Evolutionary conservation across 345 rosid genomes (phyloP).

Genomic region (Zanthoxylum bungeanum): DNA sequence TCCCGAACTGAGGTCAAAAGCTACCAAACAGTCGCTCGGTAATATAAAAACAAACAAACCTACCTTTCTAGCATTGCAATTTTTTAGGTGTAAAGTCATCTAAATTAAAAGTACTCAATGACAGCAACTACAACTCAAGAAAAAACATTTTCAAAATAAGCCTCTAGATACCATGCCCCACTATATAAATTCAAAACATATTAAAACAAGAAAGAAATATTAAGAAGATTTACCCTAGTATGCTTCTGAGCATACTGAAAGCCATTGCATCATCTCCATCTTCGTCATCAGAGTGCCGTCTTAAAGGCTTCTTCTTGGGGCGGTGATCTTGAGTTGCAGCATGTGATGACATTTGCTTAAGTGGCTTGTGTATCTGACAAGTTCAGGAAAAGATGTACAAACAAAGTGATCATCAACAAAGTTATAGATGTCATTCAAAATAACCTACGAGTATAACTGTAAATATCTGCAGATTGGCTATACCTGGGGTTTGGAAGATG

Average conservation of each 20-base stretch:
- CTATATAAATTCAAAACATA: too few relatives aligned
- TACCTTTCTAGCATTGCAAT: background rate
- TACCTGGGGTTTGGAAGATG: slow-evolving; percentile 53
- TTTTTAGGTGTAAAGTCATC: background rate
- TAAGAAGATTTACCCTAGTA: slow-evolving; percentile 47
- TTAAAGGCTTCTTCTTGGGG: slow-evolving; percentile 51
- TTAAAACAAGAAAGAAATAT: background rate
- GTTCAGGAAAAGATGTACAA: background rate
- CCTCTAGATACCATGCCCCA: too few relatives aligned
- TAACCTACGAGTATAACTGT: background rate
- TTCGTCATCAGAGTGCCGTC: slow-evolving; percentile 32
- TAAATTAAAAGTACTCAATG: too few relatives aligned
- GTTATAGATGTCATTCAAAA: background rate
- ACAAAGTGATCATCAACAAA: background rate
- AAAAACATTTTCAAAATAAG: background rate
- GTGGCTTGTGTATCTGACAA: slow-evolving; percentile 47
- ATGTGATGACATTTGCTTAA: slow-evolving; percentile 39
- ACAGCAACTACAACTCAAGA: background rate
- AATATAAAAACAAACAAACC: too few relatives aligned
- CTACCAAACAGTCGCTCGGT: background rate
- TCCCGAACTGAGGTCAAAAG: background rate
- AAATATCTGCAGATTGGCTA: background rate
- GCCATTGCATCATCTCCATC: slow-evolving; percentile 37
- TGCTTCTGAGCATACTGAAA: slow-evolving; percentile 46
- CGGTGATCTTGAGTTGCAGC: slow-evolving; percentile 33